Conservation (phyloP, 305 asterid species). For the Fraxinus floribunda region DNA sequence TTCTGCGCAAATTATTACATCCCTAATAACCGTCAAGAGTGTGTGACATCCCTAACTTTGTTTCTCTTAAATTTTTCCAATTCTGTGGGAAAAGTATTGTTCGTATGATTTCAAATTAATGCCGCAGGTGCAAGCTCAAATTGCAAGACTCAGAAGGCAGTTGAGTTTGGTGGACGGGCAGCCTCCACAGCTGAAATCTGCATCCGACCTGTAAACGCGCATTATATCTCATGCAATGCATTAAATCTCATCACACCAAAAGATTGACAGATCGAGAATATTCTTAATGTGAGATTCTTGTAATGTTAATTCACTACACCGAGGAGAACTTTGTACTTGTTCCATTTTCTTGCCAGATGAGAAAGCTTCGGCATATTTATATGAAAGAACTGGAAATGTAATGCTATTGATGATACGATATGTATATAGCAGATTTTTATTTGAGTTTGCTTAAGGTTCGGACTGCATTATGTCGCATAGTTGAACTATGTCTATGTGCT, state of each 20-base stretch:
- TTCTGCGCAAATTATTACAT: neutral
- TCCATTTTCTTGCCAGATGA: constrained; percentile 26
- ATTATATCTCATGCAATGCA: constrained; percentile 8
- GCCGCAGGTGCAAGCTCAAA: neutral
- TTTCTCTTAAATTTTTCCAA: neutral
- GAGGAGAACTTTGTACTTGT: constrained; percentile 29
- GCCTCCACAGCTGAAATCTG: constrained; percentile 31
- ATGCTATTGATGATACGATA: neutral
- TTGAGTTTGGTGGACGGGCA: constrained; percentile 50
- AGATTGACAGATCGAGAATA: constrained; percentile 18
- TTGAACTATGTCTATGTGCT: neutral
- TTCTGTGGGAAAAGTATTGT: neutral
- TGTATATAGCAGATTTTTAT: neutral
- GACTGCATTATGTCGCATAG: neutral
- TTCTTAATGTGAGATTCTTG: constrained; percentile 10
- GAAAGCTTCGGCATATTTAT: constrained; percentile 1
- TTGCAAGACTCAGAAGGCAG: neutral
- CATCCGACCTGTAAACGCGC: neutral
- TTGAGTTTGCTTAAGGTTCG: neutral
- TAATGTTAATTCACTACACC: constrained; percentile 18
- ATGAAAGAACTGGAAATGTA: constrained; percentile 7
- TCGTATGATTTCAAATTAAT: neutral
- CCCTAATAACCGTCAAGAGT: neutral
- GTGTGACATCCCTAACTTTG: neutral
- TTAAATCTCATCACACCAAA: constrained; percentile 21